Evolutionary conservation across 2,329 filamentous ascomycete species (phyloP).

Genomic region (Pseudocercospora pini-densiflorae): DNA sequence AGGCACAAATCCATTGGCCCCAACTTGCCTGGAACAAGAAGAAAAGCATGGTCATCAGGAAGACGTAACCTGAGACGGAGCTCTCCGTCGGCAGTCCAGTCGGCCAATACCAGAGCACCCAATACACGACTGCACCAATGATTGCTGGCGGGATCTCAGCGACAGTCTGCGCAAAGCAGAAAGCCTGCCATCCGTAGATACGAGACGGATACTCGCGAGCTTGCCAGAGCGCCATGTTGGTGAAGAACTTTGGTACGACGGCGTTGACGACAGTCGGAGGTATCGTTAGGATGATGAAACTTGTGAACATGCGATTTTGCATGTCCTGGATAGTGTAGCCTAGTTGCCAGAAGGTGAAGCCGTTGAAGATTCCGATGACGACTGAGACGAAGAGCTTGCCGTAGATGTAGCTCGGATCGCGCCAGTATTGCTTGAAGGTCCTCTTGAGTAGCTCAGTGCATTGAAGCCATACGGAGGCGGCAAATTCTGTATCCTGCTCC

Average conservation of each 20-base stretch:
- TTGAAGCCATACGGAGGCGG: conserved; percentile 67
- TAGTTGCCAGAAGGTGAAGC: conserved; percentile 76
- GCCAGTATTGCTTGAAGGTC: conserved; percentile 68
- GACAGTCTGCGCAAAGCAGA: conserved; percentile 73
- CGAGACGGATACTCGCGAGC: conserved; percentile 72
- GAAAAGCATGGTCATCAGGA: conserved; percentile 78
- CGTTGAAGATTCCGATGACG: conserved; percentile 76
- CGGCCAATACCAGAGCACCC: conserved; percentile 76
- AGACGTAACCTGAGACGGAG: conserved; percentile 72
- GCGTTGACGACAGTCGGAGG: conserved; percentile 74
- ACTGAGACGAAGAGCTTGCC: conserved; percentile 75
- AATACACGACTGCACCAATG: conserved; percentile 69
- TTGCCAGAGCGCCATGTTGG: conserved; percentile 74
- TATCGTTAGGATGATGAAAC: conserved; percentile 61
- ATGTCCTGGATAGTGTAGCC: conserved; percentile 69
- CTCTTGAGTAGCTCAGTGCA: conserved; percentile 70
- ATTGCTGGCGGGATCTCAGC: conserved; percentile 74
- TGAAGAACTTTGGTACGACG: conserved; percentile 77
- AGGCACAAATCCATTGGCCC: conserved; percentile 86
- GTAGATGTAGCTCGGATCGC: conserved; percentile 76
- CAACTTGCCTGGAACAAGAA: conserved; percentile 75
- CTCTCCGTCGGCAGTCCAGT: conserved; percentile 70
- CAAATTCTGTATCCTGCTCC: conserved; percentile 57
- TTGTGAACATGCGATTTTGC: conserved; percentile 79
- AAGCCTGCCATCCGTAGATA: conserved; percentile 79